Base-by-base conservation (phyloP, 768 basidiomycete species). In the Agaricus blazei region DNA sequence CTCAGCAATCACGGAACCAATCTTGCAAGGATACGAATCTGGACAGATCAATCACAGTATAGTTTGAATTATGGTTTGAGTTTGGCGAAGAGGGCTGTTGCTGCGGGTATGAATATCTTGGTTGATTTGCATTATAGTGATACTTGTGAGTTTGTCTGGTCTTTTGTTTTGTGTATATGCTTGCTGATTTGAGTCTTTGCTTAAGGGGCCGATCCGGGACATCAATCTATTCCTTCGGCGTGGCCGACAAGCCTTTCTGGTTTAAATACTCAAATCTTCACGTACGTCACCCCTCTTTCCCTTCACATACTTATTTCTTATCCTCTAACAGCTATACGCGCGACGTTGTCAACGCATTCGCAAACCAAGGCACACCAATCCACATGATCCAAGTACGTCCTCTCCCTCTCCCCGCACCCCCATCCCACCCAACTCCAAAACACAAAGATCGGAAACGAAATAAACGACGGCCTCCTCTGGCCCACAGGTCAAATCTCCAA, bases 51-150 rank as follows among this genome's bases (percentile, higher is more conserved):
- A 48, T 63, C 70, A 1, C 64, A 76, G 24, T 84, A 84, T 62
- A 79, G 76, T 59, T 64, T 82, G 52, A 67, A 63, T 37, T 82
- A 83, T 59, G 82, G 74, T 0, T 69, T 86, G 24, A 72, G 72
- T 0, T 66, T 84, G 40, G 83, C 77, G 4, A 82, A 82, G 66
- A 70, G 83, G 9, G 77, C 80, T 44, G 74, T 71, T 42, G 80
- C 79, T 9, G 81, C 79, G 9, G 82, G 82, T 9, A 75, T 85
- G 79, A 69, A 70, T 9, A 61, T 86, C 12, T 63, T 77, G 41
- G 69, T 86, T 9, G 82, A 86, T 60, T 64, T 85, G 45, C 83
- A 86, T 59, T 84, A 77, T 63, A 83, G 82, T 62, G 83, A 85
- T 61, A 83, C 78, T n/a, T 81, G 81, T 82, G 57, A 28, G 75